Evolutionary conservation across 2,329 filamentous ascomycete species (phyloP).

Genomic region (Ascochyta rabiei): DNA sequence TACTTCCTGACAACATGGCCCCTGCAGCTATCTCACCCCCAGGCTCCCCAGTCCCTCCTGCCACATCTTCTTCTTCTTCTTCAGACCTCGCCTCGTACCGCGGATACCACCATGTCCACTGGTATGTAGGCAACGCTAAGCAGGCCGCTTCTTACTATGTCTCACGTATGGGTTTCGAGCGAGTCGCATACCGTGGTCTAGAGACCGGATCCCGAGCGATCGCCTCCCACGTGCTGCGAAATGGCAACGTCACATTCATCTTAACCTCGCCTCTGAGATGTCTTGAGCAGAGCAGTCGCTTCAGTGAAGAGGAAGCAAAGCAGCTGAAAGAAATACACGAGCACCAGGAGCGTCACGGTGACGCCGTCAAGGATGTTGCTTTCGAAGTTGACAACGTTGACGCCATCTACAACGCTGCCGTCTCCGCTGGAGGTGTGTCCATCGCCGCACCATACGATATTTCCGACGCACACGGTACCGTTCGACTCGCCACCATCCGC

Average conservation of each 20-base stretch:
- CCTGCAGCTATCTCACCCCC: constrained; percentile 50
- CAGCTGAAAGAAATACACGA: constrained; percentile 77
- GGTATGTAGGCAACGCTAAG: constrained; percentile 97
- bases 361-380: constrained; percentile 92
- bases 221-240: constrained; percentile 83
- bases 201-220: constrained; percentile 84
- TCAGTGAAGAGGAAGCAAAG: constrained; percentile 62
- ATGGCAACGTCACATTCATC: constrained; percentile 78
- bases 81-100: constrained; percentile 63
- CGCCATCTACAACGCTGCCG: constrained; percentile 76
- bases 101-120: constrained; percentile 91
- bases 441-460: constrained; percentile 64
- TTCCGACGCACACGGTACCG: constrained; percentile 67
- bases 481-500: constrained; percentile 78
- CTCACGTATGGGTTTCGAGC: constrained; percentile 82
- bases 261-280: constrained; percentile 78
- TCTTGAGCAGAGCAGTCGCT: constrained; percentile 38
- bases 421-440: constrained; percentile 66
- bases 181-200: constrained; percentile 82
- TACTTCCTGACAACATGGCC: constrained; percentile 31
- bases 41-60: constrained; percentile 42
- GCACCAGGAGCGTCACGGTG: constrained; percentile 86
- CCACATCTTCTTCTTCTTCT: constrained; percentile 29
- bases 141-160: constrained; percentile 91
- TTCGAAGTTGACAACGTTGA: constrained; percentile 92